Conservation (phyloP, 1,284 basidiomycete species). For the Sporisorium iseilematis-ciliati region DNA sequence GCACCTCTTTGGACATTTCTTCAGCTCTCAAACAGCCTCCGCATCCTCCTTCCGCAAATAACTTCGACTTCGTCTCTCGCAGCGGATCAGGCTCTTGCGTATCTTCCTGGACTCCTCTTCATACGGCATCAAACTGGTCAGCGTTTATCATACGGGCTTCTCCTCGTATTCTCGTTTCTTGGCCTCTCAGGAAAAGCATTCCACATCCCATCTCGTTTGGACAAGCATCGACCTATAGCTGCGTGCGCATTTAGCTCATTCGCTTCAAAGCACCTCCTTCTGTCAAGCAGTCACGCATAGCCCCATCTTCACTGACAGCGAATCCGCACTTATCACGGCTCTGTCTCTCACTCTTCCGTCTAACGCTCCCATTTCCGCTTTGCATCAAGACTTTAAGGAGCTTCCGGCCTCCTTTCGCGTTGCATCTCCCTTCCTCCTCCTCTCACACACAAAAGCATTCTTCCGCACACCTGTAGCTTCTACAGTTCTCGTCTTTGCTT, state of each 20-base stretch:
- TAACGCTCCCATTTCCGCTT: neutral
- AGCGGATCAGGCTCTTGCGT: neutral
- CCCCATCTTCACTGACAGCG: slow-evolving; percentile 1
- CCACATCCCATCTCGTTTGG: slow-evolving; percentile 12
- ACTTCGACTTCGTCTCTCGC: slow-evolving; percentile 2
- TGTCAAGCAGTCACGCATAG: neutral
- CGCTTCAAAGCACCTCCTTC: slow-evolving; percentile 1
- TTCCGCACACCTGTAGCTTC: neutral
- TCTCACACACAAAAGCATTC: neutral
- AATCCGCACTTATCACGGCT: neutral
- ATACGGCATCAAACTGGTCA: neutral
- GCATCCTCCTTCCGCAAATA: neutral
- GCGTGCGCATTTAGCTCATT: slow-evolving; percentile 20
- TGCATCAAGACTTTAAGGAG: slow-evolving; percentile 3
- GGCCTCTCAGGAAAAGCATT: slow-evolving; percentile 20
- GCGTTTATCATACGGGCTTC: slow-evolving; percentile 1
- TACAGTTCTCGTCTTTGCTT: neutral
- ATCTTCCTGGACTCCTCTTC: neutral
- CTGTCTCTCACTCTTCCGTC: slow-evolving; percentile 1
- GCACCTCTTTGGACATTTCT: neutral
- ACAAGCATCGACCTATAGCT: slow-evolving; percentile 23
- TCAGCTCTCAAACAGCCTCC: neutral
- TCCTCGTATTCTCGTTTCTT: slow-evolving; percentile 4
- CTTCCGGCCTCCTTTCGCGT: neutral
- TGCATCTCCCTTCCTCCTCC: neutral